phyloP scores from a whole-genome alignment of 1,284 basidiomycete genomes.

The Marasmius oreades region DNA sequence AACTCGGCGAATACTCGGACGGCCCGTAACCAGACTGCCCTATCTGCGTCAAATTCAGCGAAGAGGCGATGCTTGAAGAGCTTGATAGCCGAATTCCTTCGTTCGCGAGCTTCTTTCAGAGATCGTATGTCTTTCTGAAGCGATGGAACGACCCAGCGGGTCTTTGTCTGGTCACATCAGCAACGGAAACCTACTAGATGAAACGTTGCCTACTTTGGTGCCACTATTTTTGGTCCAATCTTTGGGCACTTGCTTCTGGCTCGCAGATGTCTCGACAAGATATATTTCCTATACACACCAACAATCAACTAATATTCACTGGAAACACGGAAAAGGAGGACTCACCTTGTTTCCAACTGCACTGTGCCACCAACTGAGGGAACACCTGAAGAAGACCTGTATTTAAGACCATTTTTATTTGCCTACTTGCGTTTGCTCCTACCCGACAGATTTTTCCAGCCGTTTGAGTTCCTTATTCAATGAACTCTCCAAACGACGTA shows the following conservation, averaged over 20 bases:
- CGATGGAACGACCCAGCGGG: conserved; percentile 76
- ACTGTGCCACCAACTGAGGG: conserved; percentile 82
- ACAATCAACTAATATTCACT: not conserved
- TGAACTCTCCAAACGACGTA: conserved; percentile 62
- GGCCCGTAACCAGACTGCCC: conserved; percentile 74
- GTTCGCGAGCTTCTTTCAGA: conserved; percentile 92
- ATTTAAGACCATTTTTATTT: conserved; percentile 1
- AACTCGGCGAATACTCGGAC: conserved; percentile 82
- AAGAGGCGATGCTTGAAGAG: conserved; percentile 81
- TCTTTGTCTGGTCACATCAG: conserved; percentile 48
- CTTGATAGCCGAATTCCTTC: conserved; percentile 73
- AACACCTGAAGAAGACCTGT: conserved; percentile 32
- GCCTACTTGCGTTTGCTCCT: conserved; percentile 16
- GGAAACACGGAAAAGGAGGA: not conserved
- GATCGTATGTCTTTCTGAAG: conserved; percentile 69
- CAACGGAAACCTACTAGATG: not conserved
- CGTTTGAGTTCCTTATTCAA: conserved; percentile 66
- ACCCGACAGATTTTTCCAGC: conserved; percentile 61
- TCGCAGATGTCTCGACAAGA: conserved; percentile 69
- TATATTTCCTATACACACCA: conserved; percentile 70
- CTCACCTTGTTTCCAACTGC: conserved; percentile 73
- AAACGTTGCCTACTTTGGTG: conserved; percentile 59
- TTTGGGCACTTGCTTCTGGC: conserved; percentile 65
- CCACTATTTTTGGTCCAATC: conserved; percentile 83
- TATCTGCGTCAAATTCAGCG: conserved; percentile 84